Base-by-base conservation (phyloP, 129 eudicot species). In the Artemisia argyi region DNA sequence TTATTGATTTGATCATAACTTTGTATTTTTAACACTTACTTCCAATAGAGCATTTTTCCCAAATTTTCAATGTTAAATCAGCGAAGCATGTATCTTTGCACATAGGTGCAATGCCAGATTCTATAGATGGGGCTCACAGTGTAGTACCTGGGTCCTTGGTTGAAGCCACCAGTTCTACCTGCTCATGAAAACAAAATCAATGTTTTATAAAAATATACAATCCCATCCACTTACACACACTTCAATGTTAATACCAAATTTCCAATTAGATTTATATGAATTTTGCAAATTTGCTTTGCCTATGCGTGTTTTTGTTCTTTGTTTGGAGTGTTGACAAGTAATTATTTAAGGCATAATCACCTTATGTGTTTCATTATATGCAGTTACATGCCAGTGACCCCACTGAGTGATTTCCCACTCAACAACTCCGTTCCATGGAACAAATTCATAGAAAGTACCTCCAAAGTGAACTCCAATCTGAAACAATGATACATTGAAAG, bases 401-500 rank as follows among this genome's bases (percentile, higher is more conserved):
- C 99, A 95, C 74, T 81, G 87, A 78, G 86, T 73, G 79, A 95
- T 59, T 75, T 95, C 99, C 97, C 97, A 95, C 48, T 70, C 86
- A 59, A 95, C 88, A 59, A 84, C 84, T 39, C 96, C 97, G 74
- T 90, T 95, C 99, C 97, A 95, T 24, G 99, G 99, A 63, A 83
- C 99, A 80, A 95, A 95, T 78, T 95, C 99, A 76, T 88, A 95
- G 79, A 95, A 91, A 56, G 81, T 64, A 60, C 99, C 99, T 65
- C 73, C 90, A 76, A 79, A 85, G 78, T 95, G 99, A 81, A 95
- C 73, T 61, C 96, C 99, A 71, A 95, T 60, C 99, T 95, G 85
- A 85, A 81, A 48, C 59, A 69, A 26, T 65, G 72, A 73, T 57
- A 20, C 58, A 56, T 39, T 19, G 46, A 54, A 74, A 63, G 26